A percentile compares a stretch with the other conserved stretches of the same genome.
phyloP scores from a whole-genome alignment of 1,139 yeast genomes.

The Pichia inconspicua region DNA sequence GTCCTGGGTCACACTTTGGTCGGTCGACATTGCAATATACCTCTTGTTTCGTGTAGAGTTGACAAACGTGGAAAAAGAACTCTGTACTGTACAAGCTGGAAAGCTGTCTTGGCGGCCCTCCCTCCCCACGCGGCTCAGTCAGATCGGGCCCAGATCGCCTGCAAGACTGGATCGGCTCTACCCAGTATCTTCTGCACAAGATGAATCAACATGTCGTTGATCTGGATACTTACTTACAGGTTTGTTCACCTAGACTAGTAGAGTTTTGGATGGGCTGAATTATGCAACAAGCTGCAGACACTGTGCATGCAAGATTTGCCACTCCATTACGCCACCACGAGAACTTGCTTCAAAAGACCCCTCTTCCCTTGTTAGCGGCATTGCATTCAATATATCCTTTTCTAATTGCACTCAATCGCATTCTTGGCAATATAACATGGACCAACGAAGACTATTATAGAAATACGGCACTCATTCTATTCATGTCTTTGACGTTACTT shows the following conservation, averaged over 20 bases:
- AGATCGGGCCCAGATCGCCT: no score
- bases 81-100: no score
- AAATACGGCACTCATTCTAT: constrained; percentile 38
- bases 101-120: no score
- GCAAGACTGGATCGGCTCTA: no score
- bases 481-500: constrained; percentile 35
- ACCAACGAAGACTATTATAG: constrained; percentile 45
- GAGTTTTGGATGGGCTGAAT: not conserved
- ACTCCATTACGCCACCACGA: constrained; percentile 5
- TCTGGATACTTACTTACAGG: no score
- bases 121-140: no score
- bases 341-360: constrained; percentile 29
- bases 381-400: constrained; percentile 43
- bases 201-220: no score
- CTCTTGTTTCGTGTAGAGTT: not conserved
- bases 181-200: no score
- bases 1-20: not conserved
- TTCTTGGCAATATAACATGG: constrained; percentile 46
- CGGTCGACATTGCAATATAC: not conserved
- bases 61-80: not conserved
- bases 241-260: no score
- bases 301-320: constrained; percentile 6
- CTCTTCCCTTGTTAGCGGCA: constrained; percentile 41
- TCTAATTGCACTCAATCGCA: constrained; percentile 36
- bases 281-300: not conserved